Conservation (phyloP, 2,329 filamentous ascomycete species). For the Colletotrichum karsti region DNA sequence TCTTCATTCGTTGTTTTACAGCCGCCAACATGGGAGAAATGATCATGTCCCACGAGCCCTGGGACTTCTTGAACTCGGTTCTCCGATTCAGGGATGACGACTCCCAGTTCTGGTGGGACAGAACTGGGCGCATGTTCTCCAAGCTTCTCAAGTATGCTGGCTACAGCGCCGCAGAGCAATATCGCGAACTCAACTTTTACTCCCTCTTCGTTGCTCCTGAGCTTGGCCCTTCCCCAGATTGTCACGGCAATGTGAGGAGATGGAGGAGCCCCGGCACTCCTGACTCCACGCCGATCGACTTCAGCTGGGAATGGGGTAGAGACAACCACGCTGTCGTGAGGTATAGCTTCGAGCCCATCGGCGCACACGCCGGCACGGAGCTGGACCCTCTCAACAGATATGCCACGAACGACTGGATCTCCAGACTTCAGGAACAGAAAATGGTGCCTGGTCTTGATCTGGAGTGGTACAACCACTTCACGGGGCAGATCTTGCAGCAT, state of each 20-base stretch:
- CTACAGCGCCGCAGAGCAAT: slow-evolving; percentile 22
- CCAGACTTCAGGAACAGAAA: slow-evolving; percentile 9
- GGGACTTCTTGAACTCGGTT: slow-evolving; percentile 26
- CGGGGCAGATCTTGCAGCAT: slow-evolving; percentile 9
- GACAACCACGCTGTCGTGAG: slow-evolving; percentile 5
- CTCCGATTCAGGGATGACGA: slow-evolving; percentile 23
- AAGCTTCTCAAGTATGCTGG: slow-evolving; percentile 21
- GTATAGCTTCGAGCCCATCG: slow-evolving; percentile 25
- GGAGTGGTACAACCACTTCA: slow-evolving; percentile 26
- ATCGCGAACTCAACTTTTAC: slow-evolving; percentile 26
- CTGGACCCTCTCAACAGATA: slow-evolving; percentile 21
- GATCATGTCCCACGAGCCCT: slow-evolving; percentile 22
- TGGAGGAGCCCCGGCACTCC: slow-evolving; percentile 23
- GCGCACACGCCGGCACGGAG: slow-evolving; percentile 16
- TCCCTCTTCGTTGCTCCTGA: slow-evolving; percentile 26
- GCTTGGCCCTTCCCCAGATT: slow-evolving; percentile 21
- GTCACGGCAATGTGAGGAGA: slow-evolving; percentile 16
- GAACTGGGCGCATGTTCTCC: slow-evolving; percentile 23
- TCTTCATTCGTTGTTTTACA: not conserved
- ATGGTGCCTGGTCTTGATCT: slow-evolving; percentile 21
- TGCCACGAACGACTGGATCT: slow-evolving; percentile 25
- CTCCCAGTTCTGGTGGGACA: slow-evolving; percentile 26
- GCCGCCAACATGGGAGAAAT: slow-evolving; percentile 22
- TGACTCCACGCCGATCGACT: slow-evolving; percentile 24
- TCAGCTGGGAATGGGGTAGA: slow-evolving; percentile 25